A percentile compares a stretch with the other conserved stretches of the same genome.
Evolutionary conservation across 2,329 filamentous ascomycete genomes (phyloP).

Genomic region (Plenodomus tracheiphilus): DNA sequence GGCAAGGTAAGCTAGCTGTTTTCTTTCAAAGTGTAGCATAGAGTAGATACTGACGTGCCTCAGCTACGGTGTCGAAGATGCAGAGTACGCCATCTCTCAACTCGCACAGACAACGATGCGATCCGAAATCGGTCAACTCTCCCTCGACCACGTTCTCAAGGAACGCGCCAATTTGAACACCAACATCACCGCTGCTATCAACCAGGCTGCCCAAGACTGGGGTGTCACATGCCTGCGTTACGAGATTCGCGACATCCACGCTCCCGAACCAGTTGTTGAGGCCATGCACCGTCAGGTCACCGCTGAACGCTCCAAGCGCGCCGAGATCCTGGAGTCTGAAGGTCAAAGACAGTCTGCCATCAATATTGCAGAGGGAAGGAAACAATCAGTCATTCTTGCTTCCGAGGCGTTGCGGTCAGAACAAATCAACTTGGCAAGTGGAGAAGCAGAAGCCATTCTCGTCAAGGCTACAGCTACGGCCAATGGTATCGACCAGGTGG

Average conservation of each 20-base stretch:
- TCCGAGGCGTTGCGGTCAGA: constrained; percentile 89
- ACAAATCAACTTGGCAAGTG: constrained; percentile 87
- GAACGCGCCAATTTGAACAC: constrained; percentile 94
- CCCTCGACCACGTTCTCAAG: constrained; percentile 95
- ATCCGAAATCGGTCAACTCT: constrained; percentile 94
- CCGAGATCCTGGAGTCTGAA: constrained; percentile 95
- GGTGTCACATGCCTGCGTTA: constrained; percentile 94
- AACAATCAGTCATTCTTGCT: constrained; percentile 94
- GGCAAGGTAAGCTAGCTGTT: constrained; percentile 70
- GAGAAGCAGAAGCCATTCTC: constrained; percentile 92
- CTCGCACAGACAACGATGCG: constrained; percentile 99
- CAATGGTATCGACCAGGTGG: constrained; percentile 83
- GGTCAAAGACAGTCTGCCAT: constrained; percentile 96
- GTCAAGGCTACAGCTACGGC: constrained; percentile 87
- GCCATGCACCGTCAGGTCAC: constrained; percentile 99
- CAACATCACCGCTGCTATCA: constrained; percentile 98
- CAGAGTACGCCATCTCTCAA: constrained; percentile 97
- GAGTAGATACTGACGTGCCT: constrained; percentile 11
- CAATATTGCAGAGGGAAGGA: constrained; percentile 97
- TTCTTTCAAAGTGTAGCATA: background rate
- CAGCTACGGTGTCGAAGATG: constrained; percentile 97
- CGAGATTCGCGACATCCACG: constrained; percentile 98
- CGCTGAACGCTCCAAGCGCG: constrained; percentile 93
- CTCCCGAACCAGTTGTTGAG: constrained; percentile 87
- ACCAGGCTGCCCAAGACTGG: constrained; percentile 96